Evolutionary conservation across 1,139 yeast genomes (phyloP).

Genomic region (Schwanniomyces etchellsii): DNA sequence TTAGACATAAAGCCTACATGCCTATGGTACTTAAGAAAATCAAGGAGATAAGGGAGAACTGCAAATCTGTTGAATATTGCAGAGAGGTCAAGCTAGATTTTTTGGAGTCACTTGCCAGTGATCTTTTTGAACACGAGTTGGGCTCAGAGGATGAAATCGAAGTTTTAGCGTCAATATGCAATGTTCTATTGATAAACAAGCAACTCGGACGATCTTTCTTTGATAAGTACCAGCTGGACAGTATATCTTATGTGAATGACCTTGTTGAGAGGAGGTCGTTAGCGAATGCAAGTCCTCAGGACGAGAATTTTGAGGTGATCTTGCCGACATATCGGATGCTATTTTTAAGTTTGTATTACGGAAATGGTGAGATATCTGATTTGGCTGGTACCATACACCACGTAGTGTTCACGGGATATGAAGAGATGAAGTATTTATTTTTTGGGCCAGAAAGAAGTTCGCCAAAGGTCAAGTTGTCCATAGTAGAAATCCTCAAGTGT

Average conservation of each 20-base stretch:
- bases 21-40: conserved; percentile 1
- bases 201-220: conserved; percentile 12
- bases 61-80: conserved; percentile 19
- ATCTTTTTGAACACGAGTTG: conserved; percentile 7
- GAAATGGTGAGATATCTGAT: conserved; percentile 3
- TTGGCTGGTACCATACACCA: not conserved
- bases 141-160: conserved; percentile 12
- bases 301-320: conserved; percentile 11
- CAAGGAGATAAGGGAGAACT: conserved; percentile 11
- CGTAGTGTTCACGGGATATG: not conserved
- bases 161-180: conserved; percentile 19
- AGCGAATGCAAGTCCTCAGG: not conserved
- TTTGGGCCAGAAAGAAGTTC: not conserved
- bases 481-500: not conserved
- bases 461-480: not conserved
- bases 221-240: not conserved
- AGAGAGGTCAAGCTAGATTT: conserved; percentile 10
- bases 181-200: conserved; percentile 23
- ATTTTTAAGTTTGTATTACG: conserved; percentile 22
- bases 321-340: conserved; percentile 21
- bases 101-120: conserved; percentile 13
- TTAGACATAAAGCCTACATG: no score
- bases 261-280: not conserved
- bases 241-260: not conserved
- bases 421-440: not conserved